Evolutionary conservation across 352 stramenopile genomes (phyloP).

Genomic region (Phytophthora uliginosa): DNA sequence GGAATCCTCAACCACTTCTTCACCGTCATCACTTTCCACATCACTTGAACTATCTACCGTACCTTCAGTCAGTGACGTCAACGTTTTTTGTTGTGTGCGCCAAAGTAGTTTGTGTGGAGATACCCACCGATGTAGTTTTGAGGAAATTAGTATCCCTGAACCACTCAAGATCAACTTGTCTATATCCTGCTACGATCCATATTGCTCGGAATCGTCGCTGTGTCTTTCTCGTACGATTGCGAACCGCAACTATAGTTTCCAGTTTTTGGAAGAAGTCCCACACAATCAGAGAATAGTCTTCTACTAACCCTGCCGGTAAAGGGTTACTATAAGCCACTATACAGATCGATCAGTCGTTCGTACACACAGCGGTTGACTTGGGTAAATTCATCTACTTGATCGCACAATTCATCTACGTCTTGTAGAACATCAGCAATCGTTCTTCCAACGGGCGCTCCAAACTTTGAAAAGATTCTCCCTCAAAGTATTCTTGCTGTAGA

Average conservation of each 20-base stretch:
- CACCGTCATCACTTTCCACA: neutral
- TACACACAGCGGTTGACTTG: conserved; percentile 7
- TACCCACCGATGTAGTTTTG: neutral
- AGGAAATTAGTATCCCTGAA: neutral
- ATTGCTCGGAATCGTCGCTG: neutral
- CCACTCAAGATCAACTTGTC: conserved; percentile 3
- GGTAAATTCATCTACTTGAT: conserved; percentile 5
- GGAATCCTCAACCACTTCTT: neutral
- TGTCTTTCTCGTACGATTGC: conserved; percentile 3
- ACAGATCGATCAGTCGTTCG: neutral
- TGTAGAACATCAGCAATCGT: neutral
- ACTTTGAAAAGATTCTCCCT: neutral
- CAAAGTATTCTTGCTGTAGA: neutral
- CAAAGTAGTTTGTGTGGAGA: conserved; percentile 4
- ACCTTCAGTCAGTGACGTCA: neutral
- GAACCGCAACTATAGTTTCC: conserved; percentile 2
- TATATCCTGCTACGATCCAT: conserved; percentile 3
- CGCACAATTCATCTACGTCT: conserved; percentile 3
- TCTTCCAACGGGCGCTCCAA: neutral
- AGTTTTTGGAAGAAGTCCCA: neutral
- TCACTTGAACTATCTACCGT: neutral
- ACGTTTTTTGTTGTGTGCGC: neutral
- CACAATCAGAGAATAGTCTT: conserved; percentile 6
- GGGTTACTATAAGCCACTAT: neutral
- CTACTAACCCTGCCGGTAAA: neutral